Evolutionary conservation across 192 early-diverging fungal species (phyloP).

Genomic region (Backusella psychrophila): DNA sequence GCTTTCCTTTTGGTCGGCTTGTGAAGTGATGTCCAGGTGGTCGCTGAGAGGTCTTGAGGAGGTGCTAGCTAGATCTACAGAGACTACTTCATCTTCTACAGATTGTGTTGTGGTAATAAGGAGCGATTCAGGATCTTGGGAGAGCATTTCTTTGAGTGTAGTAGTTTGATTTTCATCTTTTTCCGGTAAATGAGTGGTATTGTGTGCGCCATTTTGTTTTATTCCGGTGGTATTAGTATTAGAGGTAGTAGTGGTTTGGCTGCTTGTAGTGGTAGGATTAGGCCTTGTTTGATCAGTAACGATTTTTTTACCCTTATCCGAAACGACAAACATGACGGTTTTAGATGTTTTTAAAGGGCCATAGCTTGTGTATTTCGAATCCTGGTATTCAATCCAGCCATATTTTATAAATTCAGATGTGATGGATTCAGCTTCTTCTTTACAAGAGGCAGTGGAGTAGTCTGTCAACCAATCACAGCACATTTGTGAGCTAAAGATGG

Average conservation of each 20-base stretch:
- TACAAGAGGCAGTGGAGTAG: constrained; percentile 46
- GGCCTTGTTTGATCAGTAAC: neutral
- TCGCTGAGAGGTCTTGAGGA: neutral
- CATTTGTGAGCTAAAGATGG: constrained; percentile 16
- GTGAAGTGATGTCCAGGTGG: neutral
- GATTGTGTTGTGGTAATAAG: constrained; percentile 2
- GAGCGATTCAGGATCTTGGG: constrained; percentile 9
- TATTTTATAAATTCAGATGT: constrained; percentile 42
- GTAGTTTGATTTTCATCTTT: neutral
- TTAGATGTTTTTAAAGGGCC: constrained; percentile 5
- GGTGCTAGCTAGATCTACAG: neutral
- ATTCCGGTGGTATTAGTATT: neutral
- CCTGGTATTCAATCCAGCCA: constrained; percentile 41
- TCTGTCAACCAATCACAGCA: constrained; percentile 51
- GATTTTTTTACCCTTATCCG: constrained; percentile 14
- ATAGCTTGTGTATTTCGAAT: neutral
- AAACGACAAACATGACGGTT: constrained; percentile 8
- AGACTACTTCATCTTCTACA: constrained; percentile 1
- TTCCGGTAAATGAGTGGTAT: neutral
- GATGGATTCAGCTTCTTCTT: constrained; percentile 45
- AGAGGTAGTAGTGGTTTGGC: neutral
- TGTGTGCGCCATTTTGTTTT: neutral
- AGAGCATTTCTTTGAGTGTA: constrained; percentile 5
- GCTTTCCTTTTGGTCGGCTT: constrained; percentile 39
- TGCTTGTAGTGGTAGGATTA: neutral